These are phyloP conservation scores for Ramaria sp. DNA, from an alignment of 768 basidiomycete species.

Conservation along the genomic window DNA sequence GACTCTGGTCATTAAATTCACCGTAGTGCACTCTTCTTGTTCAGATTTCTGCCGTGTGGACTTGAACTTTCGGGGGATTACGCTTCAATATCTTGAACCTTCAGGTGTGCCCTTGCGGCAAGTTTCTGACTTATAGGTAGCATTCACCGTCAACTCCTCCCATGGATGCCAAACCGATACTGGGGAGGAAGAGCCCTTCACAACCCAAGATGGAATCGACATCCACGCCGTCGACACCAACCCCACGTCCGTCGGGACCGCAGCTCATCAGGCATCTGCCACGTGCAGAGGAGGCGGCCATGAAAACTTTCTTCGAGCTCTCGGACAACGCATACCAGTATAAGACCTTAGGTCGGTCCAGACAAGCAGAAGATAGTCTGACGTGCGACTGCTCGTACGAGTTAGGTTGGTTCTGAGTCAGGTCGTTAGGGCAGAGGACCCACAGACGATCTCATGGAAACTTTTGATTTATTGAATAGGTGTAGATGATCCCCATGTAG, in stretches of 20 bases:
- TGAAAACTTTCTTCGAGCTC: constrained; percentile 65
- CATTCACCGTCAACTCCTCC: not conserved
- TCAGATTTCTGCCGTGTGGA: constrained; percentile 1
- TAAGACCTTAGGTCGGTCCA: constrained; percentile 75
- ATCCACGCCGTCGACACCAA: constrained; percentile 5
- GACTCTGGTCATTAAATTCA: not conserved
- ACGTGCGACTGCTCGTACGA: constrained; percentile 87
- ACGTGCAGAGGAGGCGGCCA: constrained; percentile 60
- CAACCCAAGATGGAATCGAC: not conserved
- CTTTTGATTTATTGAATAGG: constrained; percentile 30
- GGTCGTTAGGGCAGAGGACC: not conserved
- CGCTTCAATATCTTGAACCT: not conserved
- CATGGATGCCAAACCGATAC: constrained; percentile 4
- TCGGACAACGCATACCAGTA: constrained; percentile 77
- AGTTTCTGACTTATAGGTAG: not conserved
- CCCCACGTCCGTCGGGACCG: constrained; percentile 20
- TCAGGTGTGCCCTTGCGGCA: not conserved
- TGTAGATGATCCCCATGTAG: constrained; percentile 45
- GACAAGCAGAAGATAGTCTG: constrained; percentile 87
- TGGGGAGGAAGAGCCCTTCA: constrained; percentile 1
- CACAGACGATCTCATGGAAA: constrained; percentile 13
- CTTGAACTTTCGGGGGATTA: not conserved
- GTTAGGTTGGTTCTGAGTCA: constrained; percentile 49
- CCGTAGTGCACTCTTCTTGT: constrained; percentile 6
- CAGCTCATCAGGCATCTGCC: constrained; percentile 81